Conservation (phyloP, 495 filamentous ascomycete genomes). For the Aspergillus funiculosus region DNA sequence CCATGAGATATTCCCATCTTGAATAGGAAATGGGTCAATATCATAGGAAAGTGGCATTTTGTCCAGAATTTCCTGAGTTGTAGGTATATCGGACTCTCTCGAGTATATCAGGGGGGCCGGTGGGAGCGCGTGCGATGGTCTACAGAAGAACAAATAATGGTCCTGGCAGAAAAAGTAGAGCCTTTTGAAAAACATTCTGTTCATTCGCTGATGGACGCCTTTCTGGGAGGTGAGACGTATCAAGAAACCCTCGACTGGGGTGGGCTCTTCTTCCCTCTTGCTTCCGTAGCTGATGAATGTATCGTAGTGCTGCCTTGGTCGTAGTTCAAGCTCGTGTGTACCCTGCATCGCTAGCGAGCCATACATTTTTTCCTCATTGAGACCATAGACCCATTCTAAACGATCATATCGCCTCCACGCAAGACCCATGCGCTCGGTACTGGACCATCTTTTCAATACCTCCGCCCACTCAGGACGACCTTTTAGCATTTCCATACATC, state of each 20-base stretch:
- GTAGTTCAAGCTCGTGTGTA: constrained; percentile 68
- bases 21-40: constrained; percentile 56
- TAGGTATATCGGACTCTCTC: constrained; percentile 45
- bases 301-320: constrained; percentile 65
- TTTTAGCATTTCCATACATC: constrained; percentile 56
- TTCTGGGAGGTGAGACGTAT: constrained; percentile 62
- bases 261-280: constrained; percentile 50
- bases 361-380: constrained; percentile 68
- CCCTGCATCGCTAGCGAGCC: constrained; percentile 67
- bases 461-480: constrained; percentile 57
- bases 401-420: constrained; percentile 75
- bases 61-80: constrained; percentile 50
- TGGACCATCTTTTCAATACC: constrained; percentile 55
- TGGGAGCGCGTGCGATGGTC: constrained; percentile 58
- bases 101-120: constrained; percentile 58
- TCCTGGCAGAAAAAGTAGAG: constrained; percentile 68
- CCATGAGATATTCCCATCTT: constrained; percentile 55
- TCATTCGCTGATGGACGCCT: constrained; percentile 54
- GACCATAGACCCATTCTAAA: constrained; percentile 67
- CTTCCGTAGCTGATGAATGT: constrained; percentile 42
- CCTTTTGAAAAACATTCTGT: constrained; percentile 64
- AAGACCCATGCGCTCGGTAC: constrained; percentile 59
- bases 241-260: constrained; percentile 67
- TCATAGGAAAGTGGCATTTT: constrained; percentile 58
- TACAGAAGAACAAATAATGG: constrained; percentile 61